Conservation (phyloP, 2,329 filamentous ascomycete species). For the Drechmeria coniospora region DNA sequence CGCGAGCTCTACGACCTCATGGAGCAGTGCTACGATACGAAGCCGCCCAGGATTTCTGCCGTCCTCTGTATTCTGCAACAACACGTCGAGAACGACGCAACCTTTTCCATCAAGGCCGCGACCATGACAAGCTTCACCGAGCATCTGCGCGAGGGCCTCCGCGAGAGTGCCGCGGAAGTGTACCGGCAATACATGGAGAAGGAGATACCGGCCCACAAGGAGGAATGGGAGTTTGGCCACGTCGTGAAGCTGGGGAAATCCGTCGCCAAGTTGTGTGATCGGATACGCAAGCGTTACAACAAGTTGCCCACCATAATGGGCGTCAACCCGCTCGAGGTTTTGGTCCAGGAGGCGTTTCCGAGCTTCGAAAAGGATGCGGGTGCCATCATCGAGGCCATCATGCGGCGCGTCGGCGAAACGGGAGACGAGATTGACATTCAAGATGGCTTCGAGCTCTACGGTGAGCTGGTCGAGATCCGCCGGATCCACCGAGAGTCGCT, state of each 20-base stretch:
- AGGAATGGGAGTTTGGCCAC: slow-evolving; percentile 81
- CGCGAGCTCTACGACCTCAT: slow-evolving; percentile 80
- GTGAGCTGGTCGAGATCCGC: slow-evolving; percentile 72
- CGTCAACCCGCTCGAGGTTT: slow-evolving; percentile 45
- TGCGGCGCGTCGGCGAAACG: slow-evolving; percentile 53
- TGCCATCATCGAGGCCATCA: slow-evolving; percentile 68
- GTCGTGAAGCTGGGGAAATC: slow-evolving; percentile 78
- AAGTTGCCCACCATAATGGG: slow-evolving; percentile 82
- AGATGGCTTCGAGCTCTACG: slow-evolving; percentile 90
- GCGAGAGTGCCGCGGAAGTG: slow-evolving; percentile 57
- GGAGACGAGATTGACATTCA: slow-evolving; percentile 69
- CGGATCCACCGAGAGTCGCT: slow-evolving; percentile 64
- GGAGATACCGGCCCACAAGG: slow-evolving; percentile 63
- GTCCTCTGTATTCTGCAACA: slow-evolving; percentile 68
- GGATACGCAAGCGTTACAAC: slow-evolving; percentile 82
- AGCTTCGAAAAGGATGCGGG: slow-evolving; percentile 80
- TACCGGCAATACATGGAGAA: slow-evolving; percentile 68
- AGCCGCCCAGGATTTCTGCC: slow-evolving; percentile 64
- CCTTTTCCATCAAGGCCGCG: slow-evolving; percentile 55
- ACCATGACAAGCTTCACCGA: slow-evolving; percentile 58
- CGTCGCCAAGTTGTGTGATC: slow-evolving; percentile 71
- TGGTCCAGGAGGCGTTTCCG: slow-evolving; percentile 74
- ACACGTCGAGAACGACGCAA: slow-evolving; percentile 65
- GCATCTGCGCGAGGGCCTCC: slow-evolving; percentile 57
- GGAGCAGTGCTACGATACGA: slow-evolving; percentile 78